phyloP scores from a whole-genome alignment of 176 grass and related monocot species.

The Eleusine indica region DNA sequence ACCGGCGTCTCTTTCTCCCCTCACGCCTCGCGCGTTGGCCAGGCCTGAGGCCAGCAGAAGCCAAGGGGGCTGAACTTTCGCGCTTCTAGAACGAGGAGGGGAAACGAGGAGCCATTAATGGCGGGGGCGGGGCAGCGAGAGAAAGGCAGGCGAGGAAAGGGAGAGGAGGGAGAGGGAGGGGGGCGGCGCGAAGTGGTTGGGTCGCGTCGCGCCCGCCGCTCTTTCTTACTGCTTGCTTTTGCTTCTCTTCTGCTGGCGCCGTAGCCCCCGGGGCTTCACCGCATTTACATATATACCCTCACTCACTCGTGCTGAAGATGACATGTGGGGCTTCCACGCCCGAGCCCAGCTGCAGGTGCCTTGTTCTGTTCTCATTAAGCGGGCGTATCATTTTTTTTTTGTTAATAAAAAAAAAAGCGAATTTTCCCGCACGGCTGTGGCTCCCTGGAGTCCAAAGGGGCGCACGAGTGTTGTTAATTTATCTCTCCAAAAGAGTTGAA shows the following conservation, averaged over 20 bases:
- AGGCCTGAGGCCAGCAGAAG: background rate
- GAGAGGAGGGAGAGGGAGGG: too few species aligned
- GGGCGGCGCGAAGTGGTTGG: background rate
- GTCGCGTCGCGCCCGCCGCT: background rate
- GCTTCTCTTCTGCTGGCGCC: too few species aligned
- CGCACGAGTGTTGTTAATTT: background rate
- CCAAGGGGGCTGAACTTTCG: constrained; percentile 19
- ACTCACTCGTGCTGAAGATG: background rate
- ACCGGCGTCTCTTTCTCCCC: background rate
- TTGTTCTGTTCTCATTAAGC: background rate
- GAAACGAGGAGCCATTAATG: constrained; percentile 40
- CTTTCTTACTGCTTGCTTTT: background rate
- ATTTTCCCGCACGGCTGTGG: background rate
- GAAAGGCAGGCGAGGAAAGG: background rate
- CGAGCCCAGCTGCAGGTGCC: background rate
- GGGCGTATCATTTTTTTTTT: background rate
- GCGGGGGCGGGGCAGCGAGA: constrained; percentile 1
- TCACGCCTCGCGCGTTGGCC: constrained; percentile 33
- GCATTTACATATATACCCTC: background rate
- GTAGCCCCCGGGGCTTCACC: background rate
- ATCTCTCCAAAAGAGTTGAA: background rate
- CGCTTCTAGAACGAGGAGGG: constrained; percentile 5
- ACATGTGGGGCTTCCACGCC: background rate
- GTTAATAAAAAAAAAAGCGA: background rate
- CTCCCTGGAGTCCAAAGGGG: background rate